Base-by-base conservation (phyloP, 1,284 basidiomycete species). In the Mycena sp. region DNA sequence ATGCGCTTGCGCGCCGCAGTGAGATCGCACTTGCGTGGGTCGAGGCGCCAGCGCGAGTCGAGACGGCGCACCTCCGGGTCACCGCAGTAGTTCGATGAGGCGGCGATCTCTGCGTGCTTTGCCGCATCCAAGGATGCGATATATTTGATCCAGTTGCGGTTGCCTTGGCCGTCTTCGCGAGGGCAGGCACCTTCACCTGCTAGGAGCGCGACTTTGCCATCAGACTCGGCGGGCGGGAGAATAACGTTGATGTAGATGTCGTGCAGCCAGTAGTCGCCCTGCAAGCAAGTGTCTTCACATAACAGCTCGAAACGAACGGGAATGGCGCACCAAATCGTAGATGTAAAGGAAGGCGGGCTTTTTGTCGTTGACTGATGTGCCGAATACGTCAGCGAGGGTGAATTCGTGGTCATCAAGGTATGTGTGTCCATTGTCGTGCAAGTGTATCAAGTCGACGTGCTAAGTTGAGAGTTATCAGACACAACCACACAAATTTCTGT, bases 191-290 rank as follows among this genome's bases (percentile, higher is more conserved):
- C 60, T 46, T 40, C 19, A 40, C 60, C 60, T 5, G 53, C 53
- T 23, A 62, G 60, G 7, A 62, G 48, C 12, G 40, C 29, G 23
- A 62, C 53, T 51, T 62, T 62, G 16, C 53, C 60, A 40, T 62
- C 48, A 3, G 60, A 62, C 44, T 56, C 53, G 3, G 60, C 35
- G 2, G 48, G 38, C 17, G 48, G 48, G 9, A 62, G 53, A 29
- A 62, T 62, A 14, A 32, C 11, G 6, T 62, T 53, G 32, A 62
- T 35, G 60, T 62, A 62, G 40, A 62, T 62, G 53, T 62, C 60
- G 48, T 62, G 60, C 1, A 62, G 38, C 60, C 60, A 62, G 26
- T 51, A 50, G 53, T 62, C 52, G n/a, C 53, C 52, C 52, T 61
- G 48, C 10, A 5, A 29, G 25, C 9, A 48, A 19, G 28, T 58